Percentiles rank a stretch among this genome's conserved stretches.
phyloP scores from a whole-genome alignment of 495 filamentous ascomycete genomes.

The Cercophora newfieldiana region DNA sequence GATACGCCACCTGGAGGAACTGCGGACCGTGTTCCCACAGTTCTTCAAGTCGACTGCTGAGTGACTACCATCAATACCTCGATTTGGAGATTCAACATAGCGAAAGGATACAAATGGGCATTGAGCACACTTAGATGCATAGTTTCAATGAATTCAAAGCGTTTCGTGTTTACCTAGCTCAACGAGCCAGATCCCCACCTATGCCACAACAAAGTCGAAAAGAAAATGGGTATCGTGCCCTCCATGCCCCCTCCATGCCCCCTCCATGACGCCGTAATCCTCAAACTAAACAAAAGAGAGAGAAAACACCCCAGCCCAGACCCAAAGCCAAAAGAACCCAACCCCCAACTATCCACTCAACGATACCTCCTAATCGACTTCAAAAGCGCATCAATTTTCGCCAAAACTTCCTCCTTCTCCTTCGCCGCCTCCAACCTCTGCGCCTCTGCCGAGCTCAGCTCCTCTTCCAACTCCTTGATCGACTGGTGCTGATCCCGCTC shows the following conservation, averaged over 20 bases:
- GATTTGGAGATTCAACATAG: slow-evolving; percentile 5
- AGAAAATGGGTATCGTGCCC: not conserved
- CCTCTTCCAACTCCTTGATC: slow-evolving; percentile 73
- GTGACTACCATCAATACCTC: not conserved
- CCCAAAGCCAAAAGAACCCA: not conserved
- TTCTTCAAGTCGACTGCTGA: slow-evolving; percentile 60
- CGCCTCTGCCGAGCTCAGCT: slow-evolving; percentile 71
- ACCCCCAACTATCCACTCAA: not conserved
- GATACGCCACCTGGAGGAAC: slow-evolving; percentile 69
- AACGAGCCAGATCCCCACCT: not conserved
- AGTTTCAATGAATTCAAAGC: not conserved
- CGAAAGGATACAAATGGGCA: not conserved
- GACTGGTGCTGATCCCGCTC: slow-evolving; percentile 76
- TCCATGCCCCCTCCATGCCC: not conserved
- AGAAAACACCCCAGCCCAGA: not conserved
- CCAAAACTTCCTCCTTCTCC: slow-evolving; percentile 69
- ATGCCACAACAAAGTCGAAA: not conserved
- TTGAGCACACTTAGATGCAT: not conserved
- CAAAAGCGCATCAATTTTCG: slow-evolving; percentile 67
- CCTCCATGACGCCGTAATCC: not conserved
- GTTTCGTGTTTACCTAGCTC: not conserved
- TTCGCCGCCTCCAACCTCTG: slow-evolving; percentile 67
- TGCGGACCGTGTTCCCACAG: slow-evolving; percentile 71
- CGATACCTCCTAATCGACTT: slow-evolving; percentile 52
- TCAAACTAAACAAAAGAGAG: not conserved